phyloP scores from a whole-genome alignment of 306 rosid genomes.

The Begonia loranthoides region DNA sequence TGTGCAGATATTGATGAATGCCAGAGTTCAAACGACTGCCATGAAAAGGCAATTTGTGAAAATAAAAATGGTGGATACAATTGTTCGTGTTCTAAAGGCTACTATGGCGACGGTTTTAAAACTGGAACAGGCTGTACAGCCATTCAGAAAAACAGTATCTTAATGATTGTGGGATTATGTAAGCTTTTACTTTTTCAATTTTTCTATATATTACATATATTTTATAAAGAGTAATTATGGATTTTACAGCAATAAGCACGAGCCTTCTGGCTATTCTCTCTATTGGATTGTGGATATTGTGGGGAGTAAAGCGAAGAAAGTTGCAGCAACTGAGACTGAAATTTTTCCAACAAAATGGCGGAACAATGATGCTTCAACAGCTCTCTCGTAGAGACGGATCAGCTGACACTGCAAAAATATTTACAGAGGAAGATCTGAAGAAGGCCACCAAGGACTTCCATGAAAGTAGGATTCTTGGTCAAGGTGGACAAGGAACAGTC shows the following conservation, averaged over 20 bases:
- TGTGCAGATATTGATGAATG: not conserved
- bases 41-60: not conserved
- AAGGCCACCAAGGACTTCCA: not conserved
- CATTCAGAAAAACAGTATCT: not conserved
- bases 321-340: not conserved
- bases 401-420: not conserved
- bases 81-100: not conserved
- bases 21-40: not conserved
- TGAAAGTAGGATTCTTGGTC: not conserved
- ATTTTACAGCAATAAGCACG: conserved; percentile 1
- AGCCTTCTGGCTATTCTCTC: not conserved
- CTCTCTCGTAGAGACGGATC: not conserved
- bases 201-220: too few species aligned
- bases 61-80: not conserved
- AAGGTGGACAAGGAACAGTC: not conserved
- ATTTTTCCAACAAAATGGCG: not conserved
- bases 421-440: not conserved
- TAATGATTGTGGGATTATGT: not conserved
- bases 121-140: not conserved
- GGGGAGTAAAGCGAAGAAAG: not conserved
- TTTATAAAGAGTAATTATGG: not conserved
- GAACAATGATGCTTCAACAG: not conserved
- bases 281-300: not conserved
- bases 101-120: not conserved
- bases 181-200: too few species aligned